Percentiles rank a stretch among this genome's conserved stretches.
These are phyloP conservation scores for Onygenales sp. DNA, from an alignment of 2,329 filamentous ascomycete species.

Conservation along the genomic window DNA sequence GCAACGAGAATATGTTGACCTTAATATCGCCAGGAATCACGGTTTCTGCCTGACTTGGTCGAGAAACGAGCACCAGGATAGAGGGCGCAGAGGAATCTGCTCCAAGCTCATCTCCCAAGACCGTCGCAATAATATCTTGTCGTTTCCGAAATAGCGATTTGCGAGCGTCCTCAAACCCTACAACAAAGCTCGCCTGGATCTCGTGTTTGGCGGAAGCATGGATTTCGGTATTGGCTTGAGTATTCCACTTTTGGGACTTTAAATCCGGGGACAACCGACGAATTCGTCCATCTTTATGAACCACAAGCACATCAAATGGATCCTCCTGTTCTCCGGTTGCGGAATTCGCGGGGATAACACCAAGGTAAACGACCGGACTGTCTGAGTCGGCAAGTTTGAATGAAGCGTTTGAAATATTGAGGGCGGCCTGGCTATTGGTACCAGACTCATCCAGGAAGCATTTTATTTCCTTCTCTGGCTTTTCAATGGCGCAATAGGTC, in stretches of 20 bases:
- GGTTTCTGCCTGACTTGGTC: conserved; percentile 20
- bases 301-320: conserved; percentile 30
- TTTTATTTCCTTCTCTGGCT: conserved; percentile 42
- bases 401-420: conserved; percentile 29
- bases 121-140: conserved; percentile 30
- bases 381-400: conserved; percentile 27
- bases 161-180: conserved; percentile 33
- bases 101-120: conserved; percentile 22
- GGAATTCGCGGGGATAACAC: conserved; percentile 23
- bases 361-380: conserved; percentile 30
- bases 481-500: conserved; percentile 46
- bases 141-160: conserved; percentile 30
- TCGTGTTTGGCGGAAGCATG: conserved; percentile 19
- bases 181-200: conserved; percentile 27
- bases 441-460: conserved; percentile 44
- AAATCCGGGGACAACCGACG: conserved; percentile 32
- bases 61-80: conserved; percentile 31
- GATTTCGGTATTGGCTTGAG: conserved; percentile 24
- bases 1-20: conserved; percentile 31
- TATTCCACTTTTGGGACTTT: conserved; percentile 30
- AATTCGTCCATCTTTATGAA: conserved; percentile 36
- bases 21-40: conserved; percentile 26
- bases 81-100: conserved; percentile 23
- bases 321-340: conserved; percentile 19
- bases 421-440: conserved; percentile 21